A percentile compares a stretch with the other conserved stretches of the same genome.
Conservation (phyloP, 495 filamentous ascomycete genomes). For the Lophiostoma macrostomum region DNA sequence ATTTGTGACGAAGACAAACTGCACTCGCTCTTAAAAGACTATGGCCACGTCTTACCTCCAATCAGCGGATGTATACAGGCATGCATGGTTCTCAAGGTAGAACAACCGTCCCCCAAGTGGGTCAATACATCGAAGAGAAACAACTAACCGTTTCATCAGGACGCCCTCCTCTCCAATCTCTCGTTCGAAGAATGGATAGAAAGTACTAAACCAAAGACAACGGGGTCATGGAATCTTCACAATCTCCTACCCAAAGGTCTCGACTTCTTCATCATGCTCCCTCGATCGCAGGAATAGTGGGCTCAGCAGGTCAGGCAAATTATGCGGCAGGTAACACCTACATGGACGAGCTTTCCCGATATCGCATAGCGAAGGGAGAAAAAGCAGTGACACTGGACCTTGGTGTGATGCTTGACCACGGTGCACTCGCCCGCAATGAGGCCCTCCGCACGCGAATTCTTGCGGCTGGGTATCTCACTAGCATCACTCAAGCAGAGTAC, state of each 20-base stretch:
- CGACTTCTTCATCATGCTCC: slow-evolving; percentile 17
- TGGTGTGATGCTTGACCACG: slow-evolving; percentile 3
- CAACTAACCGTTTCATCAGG: slow-evolving; percentile 1
- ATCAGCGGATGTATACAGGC: slow-evolving; percentile 6
- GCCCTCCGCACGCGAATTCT: background rate
- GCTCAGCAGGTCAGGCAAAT: slow-evolving; percentile 8
- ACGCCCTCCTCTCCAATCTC: background rate
- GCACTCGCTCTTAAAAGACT: background rate
- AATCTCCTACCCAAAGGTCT: background rate
- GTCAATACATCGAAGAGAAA: too few relatives aligned
- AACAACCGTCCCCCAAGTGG: too few relatives aligned
- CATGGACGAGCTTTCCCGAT: slow-evolving; percentile 7
- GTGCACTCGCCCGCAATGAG: background rate
- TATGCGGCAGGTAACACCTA: slow-evolving; percentile 20
- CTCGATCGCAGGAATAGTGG: slow-evolving; percentile 21
- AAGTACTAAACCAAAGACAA: background rate
- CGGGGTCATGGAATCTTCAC: slow-evolving; percentile 20
- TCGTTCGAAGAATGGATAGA: slow-evolving; percentile 1
- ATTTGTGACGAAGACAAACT: background rate
- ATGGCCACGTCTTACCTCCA: background rate
- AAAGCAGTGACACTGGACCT: slow-evolving; percentile 4
- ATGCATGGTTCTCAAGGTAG: slow-evolving; percentile 9
- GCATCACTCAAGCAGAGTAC: too few relatives aligned
- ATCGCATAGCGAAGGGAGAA: slow-evolving; percentile 2
- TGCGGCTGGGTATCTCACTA: background rate